Evolutionary conservation across 2,329 filamentous ascomycete genomes (phyloP).

Genomic region (Pseudogymnoascus sp.): DNA sequence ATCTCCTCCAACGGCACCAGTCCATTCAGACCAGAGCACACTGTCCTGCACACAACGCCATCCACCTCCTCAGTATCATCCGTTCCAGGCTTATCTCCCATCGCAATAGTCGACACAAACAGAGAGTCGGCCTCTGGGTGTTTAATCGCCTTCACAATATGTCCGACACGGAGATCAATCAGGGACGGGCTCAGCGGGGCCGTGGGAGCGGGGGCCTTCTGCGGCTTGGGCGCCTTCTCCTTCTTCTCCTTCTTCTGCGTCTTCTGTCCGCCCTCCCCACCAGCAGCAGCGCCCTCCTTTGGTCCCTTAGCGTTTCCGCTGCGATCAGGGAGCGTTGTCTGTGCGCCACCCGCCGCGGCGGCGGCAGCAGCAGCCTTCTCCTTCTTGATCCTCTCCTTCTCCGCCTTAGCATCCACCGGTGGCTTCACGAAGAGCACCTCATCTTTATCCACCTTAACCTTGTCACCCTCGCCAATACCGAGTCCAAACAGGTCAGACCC

Average conservation of each 20-base stretch:
- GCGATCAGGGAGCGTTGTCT: slow-evolving; percentile 48
- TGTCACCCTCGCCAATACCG: slow-evolving; percentile 61
- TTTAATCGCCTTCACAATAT: slow-evolving; percentile 91
- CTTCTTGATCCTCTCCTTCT: slow-evolving; percentile 95
- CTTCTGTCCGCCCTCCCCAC: slow-evolving; percentile 35
- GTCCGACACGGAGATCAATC: slow-evolving; percentile 92
- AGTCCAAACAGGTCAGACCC: slow-evolving; percentile 71
- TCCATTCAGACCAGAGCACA: slow-evolving; percentile 94
- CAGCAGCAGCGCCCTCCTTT: slow-evolving; percentile 34
- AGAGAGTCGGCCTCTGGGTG: slow-evolving; percentile 96
- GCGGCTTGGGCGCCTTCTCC: slow-evolving; percentile 73
- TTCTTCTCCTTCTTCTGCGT: slow-evolving; percentile 81
- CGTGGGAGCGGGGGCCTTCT: slow-evolving; percentile 56
- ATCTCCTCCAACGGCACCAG: slow-evolving; percentile 89
- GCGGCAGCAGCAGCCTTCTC: slow-evolving; percentile 69
- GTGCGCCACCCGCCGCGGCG: slow-evolving; percentile 34
- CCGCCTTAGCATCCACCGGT: slow-evolving; percentile 81
- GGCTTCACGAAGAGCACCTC: slow-evolving; percentile 83
- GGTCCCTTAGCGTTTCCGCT: slow-evolving; percentile 44
- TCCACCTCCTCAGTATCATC: slow-evolving; percentile 90
- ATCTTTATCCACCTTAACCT: slow-evolving; percentile 69
- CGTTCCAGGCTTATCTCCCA: slow-evolving; percentile 76
- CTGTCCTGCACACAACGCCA: slow-evolving; percentile 84
- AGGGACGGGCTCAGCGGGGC: slow-evolving; percentile 74
- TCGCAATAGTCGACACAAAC: slow-evolving; percentile 90